Evolutionary conservation across 805 yeast species (phyloP), one percentile per base, ranked within the genome.

Genomic region (Lachancea meyersii): DNA sequence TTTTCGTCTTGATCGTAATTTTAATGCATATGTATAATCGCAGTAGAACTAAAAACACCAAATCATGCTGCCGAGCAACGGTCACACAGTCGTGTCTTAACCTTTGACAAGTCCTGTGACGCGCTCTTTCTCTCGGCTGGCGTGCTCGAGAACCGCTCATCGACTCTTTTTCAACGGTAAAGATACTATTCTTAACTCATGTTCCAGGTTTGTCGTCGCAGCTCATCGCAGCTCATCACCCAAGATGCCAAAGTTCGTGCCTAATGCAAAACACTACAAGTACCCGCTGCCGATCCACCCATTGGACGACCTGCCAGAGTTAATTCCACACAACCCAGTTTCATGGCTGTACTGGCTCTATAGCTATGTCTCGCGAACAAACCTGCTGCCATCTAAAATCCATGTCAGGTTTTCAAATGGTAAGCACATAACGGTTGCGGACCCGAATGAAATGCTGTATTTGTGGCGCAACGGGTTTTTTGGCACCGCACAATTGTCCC

Each of bases 401-500:
- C 54, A 46, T 19, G 52, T 60, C 5, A 57, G 54, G 7, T 44
- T 75, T 49, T 65, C 62, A 32, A 74, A 59, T 30, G 60, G 60
- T 2, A 43, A 53, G 5, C 61, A 55, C 36, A 46, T 60, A 5
- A 23, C 50, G 31, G 73, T 83, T 3, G 50, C 48, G 2, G 68
- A 69, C 34, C 62, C 61, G 1, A 49, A 55, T 0, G 79, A 72
- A 24, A 80, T 82, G 77, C 50, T 54, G 17, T 62, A 63, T 31
- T 64, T 93, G 2, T 93, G 97, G 97, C 63, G 70, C 14, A 73
- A 73, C 51, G 98, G 98, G 1, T 93, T 88, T 57, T 93, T 87
- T 58, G 98, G 98, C 5, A 93, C 91, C 56, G 98, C 97, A 2
- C 75, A 77, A 2, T 66, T 88, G 35, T 85, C 96, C 27, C 70